A percentile compares a stretch with the other conserved stretches of the same genome.
Conservation (phyloP, 1,139 yeast genomes). For the Debaryomyces sp. region DNA sequence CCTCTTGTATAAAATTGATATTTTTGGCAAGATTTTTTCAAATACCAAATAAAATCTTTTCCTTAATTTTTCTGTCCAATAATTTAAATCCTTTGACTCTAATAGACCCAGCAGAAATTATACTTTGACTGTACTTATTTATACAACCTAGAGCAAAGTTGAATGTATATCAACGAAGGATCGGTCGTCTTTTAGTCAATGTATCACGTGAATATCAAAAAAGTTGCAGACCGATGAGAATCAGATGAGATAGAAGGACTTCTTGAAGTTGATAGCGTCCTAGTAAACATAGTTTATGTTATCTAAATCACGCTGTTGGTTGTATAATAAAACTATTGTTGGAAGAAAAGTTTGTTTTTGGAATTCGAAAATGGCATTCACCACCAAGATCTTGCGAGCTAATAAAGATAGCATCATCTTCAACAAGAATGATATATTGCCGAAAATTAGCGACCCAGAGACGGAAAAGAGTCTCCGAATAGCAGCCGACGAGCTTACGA, state of each 20-base stretch:
- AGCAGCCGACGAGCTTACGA: constrained; percentile 61
- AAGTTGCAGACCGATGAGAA: constrained; percentile 6
- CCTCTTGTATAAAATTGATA: too few species aligned
- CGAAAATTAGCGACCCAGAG: constrained; percentile 50
- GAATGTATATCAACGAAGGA: neutral
- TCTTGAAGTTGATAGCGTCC: neutral
- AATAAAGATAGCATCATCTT: constrained; percentile 32
- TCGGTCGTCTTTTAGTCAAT: neutral
- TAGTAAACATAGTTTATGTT: neutral
- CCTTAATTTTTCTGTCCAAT: too few species aligned
- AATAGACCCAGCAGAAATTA: neutral
- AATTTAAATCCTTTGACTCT: too few species aligned
- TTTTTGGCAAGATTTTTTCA: too few species aligned
- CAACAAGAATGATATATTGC: constrained; percentile 25
- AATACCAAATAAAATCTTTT: neutral
- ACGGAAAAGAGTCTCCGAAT: constrained; percentile 52
- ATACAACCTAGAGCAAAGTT: neutral
- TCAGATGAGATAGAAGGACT: neutral
- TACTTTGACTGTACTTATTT: neutral
- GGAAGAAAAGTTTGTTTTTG: neutral
- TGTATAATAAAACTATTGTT: neutral
- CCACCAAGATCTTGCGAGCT: constrained; percentile 38
- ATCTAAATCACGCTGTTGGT: neutral
- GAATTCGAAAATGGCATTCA: constrained; percentile 10
- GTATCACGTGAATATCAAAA: constrained; percentile 7